Evolutionary conservation across 2,329 filamentous ascomycete genomes (phyloP).

Genomic region (Beauveria sp.): DNA sequence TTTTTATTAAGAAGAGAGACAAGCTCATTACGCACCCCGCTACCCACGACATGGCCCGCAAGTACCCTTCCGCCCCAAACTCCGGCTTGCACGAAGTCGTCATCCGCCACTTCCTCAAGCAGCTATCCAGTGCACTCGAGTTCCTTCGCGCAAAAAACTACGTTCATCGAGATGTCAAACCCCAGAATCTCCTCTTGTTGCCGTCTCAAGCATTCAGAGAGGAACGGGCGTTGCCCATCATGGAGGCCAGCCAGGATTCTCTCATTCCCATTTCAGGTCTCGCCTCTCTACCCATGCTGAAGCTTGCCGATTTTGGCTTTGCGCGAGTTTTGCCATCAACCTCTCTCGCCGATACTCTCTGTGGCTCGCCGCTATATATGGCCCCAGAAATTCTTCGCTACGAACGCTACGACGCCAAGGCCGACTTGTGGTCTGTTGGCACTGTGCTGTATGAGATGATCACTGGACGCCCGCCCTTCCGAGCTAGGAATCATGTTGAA

Average conservation of each 20-base stretch:
- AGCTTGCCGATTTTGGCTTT: slow-evolving; percentile 98
- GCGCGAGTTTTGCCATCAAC: slow-evolving; percentile 85
- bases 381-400: slow-evolving; percentile 95
- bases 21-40: slow-evolving; percentile 71
- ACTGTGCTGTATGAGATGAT: slow-evolving; percentile 96
- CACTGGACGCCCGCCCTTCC: slow-evolving; percentile 80
- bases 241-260: slow-evolving; percentile 70
- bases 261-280: slow-evolving; percentile 75
- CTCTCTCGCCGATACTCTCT: slow-evolving; percentile 89
- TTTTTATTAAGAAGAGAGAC: slow-evolving; percentile 92
- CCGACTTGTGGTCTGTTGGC: slow-evolving; percentile 94
- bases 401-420: slow-evolving; percentile 94
- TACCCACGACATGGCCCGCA: slow-evolving; percentile 82
- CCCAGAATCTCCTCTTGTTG: slow-evolving; percentile 87
- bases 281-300: slow-evolving; percentile 84
- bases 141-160: slow-evolving; percentile 81
- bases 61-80: slow-evolving; percentile 76
- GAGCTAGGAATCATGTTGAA: slow-evolving; percentile 90
- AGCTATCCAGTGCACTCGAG: slow-evolving; percentile 83
- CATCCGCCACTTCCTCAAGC: slow-evolving; percentile 90
- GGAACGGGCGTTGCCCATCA: slow-evolving; percentile 49
- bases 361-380: slow-evolving; percentile 97
- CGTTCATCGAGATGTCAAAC: slow-evolving; percentile 95
- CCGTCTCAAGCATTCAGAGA: slow-evolving; percentile 68
- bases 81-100: slow-evolving; percentile 96